Conservation (phyloP, 768 basidiomycete genomes). For the Tulasnella sp. region DNA sequence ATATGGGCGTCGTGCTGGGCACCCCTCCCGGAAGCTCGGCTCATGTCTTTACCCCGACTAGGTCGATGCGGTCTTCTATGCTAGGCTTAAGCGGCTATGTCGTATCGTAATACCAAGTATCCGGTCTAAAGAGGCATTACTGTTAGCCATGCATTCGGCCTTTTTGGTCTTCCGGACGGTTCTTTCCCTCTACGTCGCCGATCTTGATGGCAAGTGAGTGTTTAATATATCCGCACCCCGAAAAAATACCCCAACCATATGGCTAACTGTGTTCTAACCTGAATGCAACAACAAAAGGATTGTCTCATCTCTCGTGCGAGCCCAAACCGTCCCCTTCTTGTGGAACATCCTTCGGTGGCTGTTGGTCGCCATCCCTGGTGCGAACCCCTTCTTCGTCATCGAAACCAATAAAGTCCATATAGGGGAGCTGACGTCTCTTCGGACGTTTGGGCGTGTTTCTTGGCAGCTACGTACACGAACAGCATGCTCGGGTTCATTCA, state of each 20-base stretch:
- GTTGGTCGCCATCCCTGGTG: conserved; percentile 72
- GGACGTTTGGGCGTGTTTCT: not conserved
- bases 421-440: not conserved
- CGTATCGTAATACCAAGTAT: conserved; percentile 84
- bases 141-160: conserved; percentile 83
- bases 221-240: not conserved
- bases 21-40: not conserved
- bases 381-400: not conserved
- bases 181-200: conserved; percentile 90
- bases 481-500: conserved; percentile 92
- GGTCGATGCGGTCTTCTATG: conserved; percentile 92
- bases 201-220: conserved; percentile 82
- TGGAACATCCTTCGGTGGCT: conserved; percentile 87
- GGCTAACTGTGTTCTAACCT: not conserved
- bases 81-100: conserved; percentile 69
- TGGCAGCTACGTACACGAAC: conserved; percentile 80
- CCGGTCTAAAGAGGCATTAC: conserved; percentile 79
- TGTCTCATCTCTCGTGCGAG: conserved; percentile 90
- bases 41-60: conserved; percentile 35
- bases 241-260: not conserved
- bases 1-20: not conserved
- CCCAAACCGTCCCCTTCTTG: conserved; percentile 72
- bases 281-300: conserved; percentile 53
- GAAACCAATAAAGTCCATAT: not conserved
- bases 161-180: conserved; percentile 86